These are phyloP conservation scores for Thermomucor indicae-seudaticae DNA, from an alignment of 371 early-diverging fungal genomes.

Conservation along the genomic window DNA sequence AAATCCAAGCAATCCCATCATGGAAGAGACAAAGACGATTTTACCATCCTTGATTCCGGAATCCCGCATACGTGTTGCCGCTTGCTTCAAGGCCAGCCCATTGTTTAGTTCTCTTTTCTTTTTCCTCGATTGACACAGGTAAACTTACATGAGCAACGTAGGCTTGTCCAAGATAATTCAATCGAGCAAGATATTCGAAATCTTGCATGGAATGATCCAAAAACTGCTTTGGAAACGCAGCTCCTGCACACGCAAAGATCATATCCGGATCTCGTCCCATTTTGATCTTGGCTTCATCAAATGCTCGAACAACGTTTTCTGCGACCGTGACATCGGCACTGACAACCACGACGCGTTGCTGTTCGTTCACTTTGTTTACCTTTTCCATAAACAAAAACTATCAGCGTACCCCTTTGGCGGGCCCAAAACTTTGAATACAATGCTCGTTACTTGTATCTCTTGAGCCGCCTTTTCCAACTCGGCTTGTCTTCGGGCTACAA, in stretches of 20 bases:
- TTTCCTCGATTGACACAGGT: background rate
- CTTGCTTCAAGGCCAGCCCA: conserved; percentile 42
- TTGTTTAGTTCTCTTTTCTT: background rate
- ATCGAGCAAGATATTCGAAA: conserved; percentile 56
- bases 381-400: too few species aligned
- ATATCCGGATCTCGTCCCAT: conserved; percentile 63
- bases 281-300: conserved; percentile 57
- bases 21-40: conserved; percentile 79
- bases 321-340: conserved; percentile 61
- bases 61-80: conserved; percentile 60
- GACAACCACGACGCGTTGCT: conserved; percentile 47
- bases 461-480: conserved; percentile 53
- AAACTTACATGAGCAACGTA: conserved; percentile 67
- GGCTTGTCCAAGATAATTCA: conserved; percentile 83
- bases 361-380: conserved; percentile 8
- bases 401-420: too few species aligned
- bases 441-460: conserved; percentile 52
- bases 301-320: conserved; percentile 51
- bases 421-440: too few species aligned
- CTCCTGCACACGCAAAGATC: conserved; percentile 77
- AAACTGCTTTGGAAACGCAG: conserved; percentile 70
- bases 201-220: conserved; percentile 61
- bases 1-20: conserved; percentile 72
- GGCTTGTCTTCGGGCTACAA: conserved; percentile 71
- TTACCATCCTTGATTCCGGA: conserved; percentile 57